Percentiles rank a stretch among this genome's conserved stretches.
These are phyloP conservation scores for Tetragonia tetragonoides DNA, from an alignment of 148 eudicot genomes.

Conservation along the genomic window DNA sequence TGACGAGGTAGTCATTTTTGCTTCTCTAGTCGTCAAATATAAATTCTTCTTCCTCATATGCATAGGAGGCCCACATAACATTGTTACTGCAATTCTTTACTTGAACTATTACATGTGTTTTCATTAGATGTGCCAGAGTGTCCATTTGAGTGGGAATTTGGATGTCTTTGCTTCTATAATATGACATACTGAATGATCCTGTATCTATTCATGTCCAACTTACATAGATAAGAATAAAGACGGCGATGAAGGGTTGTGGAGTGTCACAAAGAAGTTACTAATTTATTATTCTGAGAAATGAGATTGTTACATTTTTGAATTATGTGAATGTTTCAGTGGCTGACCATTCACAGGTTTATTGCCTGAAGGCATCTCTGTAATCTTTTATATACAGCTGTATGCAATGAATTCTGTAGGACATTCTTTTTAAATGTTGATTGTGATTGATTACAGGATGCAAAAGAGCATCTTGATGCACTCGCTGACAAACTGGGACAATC, in stretches of 20 bases:
- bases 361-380: not conserved
- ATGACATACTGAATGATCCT: not conserved
- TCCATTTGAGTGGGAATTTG: not conserved
- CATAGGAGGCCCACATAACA: not conserved
- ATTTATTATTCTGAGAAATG: not conserved
- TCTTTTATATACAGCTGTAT: not conserved
- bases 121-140: not conserved
- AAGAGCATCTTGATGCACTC: conserved; percentile 94
- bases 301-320: not conserved
- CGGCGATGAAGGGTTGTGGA: not conserved
- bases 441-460: conserved; percentile 69
- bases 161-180: not conserved
- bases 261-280: not conserved
- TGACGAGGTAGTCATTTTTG: conserved; percentile 58
- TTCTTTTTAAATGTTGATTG: conserved; percentile 3
- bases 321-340: not conserved
- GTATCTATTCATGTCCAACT: not conserved
- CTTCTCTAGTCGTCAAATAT: not conserved
- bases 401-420: not conserved
- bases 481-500: conserved; percentile 89
- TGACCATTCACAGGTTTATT: not conserved
- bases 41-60: conserved; percentile 2
- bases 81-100: not conserved
- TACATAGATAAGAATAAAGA: not conserved
- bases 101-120: not conserved